Base-by-base conservation (phyloP, 2,329 filamentous ascomycete species). In the Tolypocladium endophyticum region DNA sequence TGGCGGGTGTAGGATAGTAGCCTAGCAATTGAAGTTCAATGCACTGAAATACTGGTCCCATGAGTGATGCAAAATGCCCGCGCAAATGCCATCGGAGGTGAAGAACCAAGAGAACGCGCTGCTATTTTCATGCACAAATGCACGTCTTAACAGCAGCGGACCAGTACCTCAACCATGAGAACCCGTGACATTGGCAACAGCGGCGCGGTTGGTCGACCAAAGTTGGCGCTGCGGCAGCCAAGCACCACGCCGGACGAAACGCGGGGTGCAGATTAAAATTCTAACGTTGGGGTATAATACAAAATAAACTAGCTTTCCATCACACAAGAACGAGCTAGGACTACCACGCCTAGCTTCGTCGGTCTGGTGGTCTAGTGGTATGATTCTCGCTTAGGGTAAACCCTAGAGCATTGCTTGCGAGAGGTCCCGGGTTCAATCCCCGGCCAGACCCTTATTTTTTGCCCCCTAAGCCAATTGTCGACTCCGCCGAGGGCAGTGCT, bases 321-420 rank as follows among this genome's bases (percentile, higher is more conserved):
- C 58, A 59, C 61, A 61, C 60, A 52, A 59, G 43, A 60, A 50
- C 52, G 36, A 54, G 36, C 35, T n/a, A 9, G 28, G 18, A 62
- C 30, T 35, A 59, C 18, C 20, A 35, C 30, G 62, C 47, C 47
- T 35, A 18, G 55, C 35, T 62, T 61, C 3, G 33, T 60, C 56
- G 76, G 74, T 76, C 75, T 76, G 75, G 72, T 84, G 80, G 81
- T 83, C 81, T 84, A 84, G 82, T 81, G 83, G 82, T 85, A 86
- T 85, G 82, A 85, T 86, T 85, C 82, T 84, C 82, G 83, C 83
- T 85, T 85, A 86, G 83, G 83, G 83, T 71, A 59, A 64, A 74
- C 71, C 72, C 73, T 70, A 64, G 56, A 71, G 71, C 70, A 64
- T 55, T 58, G 65, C 64, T 68, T 76, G 74, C 74, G 74, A 75